phyloP scores from a whole-genome alignment of 192 early-diverging fungal genomes.

The Lobosporangium transversale region DNA sequence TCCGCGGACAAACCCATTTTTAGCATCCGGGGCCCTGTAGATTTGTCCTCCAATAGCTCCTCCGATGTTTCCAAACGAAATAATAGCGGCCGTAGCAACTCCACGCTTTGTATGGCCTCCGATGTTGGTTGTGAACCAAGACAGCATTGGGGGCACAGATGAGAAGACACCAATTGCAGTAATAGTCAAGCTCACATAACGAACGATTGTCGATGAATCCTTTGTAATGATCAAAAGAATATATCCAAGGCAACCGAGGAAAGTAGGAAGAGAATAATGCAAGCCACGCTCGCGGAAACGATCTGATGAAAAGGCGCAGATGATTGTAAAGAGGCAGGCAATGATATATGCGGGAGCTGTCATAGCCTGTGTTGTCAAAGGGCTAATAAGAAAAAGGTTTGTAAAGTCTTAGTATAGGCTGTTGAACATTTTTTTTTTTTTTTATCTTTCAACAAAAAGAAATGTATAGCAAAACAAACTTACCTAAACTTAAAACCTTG shows the following conservation, averaged over 20 bases:
- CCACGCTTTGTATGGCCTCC: constrained; percentile 80
- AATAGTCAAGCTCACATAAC: constrained; percentile 53
- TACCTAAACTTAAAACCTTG: constrained; percentile 69
- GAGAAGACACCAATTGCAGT: constrained; percentile 59
- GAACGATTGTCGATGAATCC: constrained; percentile 29
- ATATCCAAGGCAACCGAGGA: constrained; percentile 61
- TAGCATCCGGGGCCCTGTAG: constrained; percentile 70
- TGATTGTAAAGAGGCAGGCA: constrained; percentile 50
- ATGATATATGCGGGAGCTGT: constrained; percentile 62
- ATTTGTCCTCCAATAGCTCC: constrained; percentile 80
- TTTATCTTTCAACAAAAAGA: not conserved
- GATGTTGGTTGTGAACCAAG: constrained; percentile 71
- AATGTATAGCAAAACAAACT: not conserved
- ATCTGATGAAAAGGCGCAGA: constrained; percentile 30
- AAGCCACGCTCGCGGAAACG: constrained; percentile 56
- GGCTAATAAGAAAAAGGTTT: constrained; percentile 11
- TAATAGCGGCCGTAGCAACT: constrained; percentile 72
- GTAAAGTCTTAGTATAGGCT: too few species aligned
- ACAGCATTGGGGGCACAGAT: constrained; percentile 70
- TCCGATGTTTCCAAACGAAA: constrained; percentile 77
- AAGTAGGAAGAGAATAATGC: constrained; percentile 51
- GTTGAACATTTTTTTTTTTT: constrained; percentile 1
- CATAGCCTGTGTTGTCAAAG: constrained; percentile 59
- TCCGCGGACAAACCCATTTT: constrained; percentile 59
- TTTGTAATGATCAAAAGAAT: constrained; percentile 54